These are phyloP conservation scores for Rhodocollybia butyracea DNA, from an alignment of 768 basidiomycete genomes.

Conservation along the genomic window DNA sequence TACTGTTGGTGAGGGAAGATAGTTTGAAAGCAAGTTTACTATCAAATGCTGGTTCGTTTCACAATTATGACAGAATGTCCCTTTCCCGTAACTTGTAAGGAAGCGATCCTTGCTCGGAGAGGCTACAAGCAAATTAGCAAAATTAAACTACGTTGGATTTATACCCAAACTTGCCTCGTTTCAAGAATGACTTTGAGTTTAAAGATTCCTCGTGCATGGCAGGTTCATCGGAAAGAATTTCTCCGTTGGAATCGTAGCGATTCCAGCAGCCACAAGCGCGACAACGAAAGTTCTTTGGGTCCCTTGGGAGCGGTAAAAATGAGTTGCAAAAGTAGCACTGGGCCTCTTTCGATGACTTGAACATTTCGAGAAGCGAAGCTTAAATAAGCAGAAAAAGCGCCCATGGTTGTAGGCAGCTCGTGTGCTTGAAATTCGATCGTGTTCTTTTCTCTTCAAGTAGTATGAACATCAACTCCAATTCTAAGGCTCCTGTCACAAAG, in stretches of 20 bases:
- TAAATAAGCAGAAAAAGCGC: too few species aligned
- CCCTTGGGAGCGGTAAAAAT: constrained; percentile 35
- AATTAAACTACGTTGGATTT: background rate
- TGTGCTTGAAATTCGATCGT: too few species aligned
- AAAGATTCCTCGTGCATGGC: constrained; percentile 82
- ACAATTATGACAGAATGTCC: constrained; percentile 83
- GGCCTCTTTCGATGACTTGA: constrained; percentile 47
- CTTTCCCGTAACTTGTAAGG: constrained; percentile 55
- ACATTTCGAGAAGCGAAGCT: constrained; percentile 34
- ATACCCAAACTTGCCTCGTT: constrained; percentile 50
- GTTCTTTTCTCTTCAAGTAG: too few species aligned
- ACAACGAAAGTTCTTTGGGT: constrained; percentile 62
- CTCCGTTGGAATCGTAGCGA: constrained; percentile 64
- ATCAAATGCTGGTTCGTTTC: constrained; percentile 91
- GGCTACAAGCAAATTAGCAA: constrained; percentile 32
- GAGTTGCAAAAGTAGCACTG: constrained; percentile 77
- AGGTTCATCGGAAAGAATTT: constrained; percentile 82
- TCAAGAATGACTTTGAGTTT: constrained; percentile 67
- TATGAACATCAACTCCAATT: too few species aligned
- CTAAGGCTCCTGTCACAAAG: too few species aligned
- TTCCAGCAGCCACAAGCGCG: constrained; percentile 72
- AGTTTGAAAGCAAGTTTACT: constrained; percentile 84
- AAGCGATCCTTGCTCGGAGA: constrained; percentile 69
- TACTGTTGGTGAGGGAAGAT: constrained; percentile 78
- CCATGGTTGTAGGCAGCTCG: too few species aligned